Conservation (phyloP, 2,329 filamentous ascomycete species). For the Monosporascus cannonballus region DNA sequence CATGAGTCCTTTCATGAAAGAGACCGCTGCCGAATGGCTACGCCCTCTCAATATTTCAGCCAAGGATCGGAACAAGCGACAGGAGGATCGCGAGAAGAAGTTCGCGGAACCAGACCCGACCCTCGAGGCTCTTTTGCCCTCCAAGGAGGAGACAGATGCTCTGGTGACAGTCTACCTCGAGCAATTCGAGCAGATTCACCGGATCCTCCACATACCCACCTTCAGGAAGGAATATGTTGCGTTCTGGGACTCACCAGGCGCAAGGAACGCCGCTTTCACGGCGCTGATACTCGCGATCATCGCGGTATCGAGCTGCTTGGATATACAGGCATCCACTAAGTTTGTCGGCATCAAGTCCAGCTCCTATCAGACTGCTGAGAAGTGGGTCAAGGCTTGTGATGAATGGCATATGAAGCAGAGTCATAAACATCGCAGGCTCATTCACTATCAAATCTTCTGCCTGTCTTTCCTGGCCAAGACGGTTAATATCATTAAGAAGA, state of each 20-base stretch:
- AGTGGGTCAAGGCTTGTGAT: slow-evolving; percentile 51
- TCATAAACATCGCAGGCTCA: slow-evolving; percentile 54
- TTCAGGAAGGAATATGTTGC: slow-evolving; percentile 50
- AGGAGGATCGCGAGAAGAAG: slow-evolving; percentile 44
- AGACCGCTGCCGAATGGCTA: slow-evolving; percentile 57
- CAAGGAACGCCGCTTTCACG: slow-evolving; percentile 47
- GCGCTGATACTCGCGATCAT: slow-evolving; percentile 55
- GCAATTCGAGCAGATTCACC: slow-evolving; percentile 49
- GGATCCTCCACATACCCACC: slow-evolving; percentile 54
- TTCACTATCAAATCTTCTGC: slow-evolving; percentile 56
- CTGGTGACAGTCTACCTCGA: slow-evolving; percentile 46
- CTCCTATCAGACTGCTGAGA: slow-evolving; percentile 47
- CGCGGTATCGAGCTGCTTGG: slow-evolving; percentile 51
- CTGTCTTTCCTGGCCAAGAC: slow-evolving; percentile 55
- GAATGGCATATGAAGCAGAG: slow-evolving; percentile 50
- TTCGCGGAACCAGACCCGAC: slow-evolving; percentile 41
- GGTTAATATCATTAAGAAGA: slow-evolving; percentile 59
- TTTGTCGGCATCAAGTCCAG: slow-evolving; percentile 54
- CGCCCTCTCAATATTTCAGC: slow-evolving; percentile 49
- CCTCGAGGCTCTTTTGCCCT: slow-evolving; percentile 45
- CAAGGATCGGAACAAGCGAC: slow-evolving; percentile 50
- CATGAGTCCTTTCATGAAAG: slow-evolving; percentile 55
- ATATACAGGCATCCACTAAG: slow-evolving; percentile 44
- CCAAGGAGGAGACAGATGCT: slow-evolving; percentile 41
- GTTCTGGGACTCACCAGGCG: slow-evolving; percentile 44